Evolutionary conservation across 352 stramenopile species (phyloP).

Genomic region (Pythium vanterpoolii): DNA sequence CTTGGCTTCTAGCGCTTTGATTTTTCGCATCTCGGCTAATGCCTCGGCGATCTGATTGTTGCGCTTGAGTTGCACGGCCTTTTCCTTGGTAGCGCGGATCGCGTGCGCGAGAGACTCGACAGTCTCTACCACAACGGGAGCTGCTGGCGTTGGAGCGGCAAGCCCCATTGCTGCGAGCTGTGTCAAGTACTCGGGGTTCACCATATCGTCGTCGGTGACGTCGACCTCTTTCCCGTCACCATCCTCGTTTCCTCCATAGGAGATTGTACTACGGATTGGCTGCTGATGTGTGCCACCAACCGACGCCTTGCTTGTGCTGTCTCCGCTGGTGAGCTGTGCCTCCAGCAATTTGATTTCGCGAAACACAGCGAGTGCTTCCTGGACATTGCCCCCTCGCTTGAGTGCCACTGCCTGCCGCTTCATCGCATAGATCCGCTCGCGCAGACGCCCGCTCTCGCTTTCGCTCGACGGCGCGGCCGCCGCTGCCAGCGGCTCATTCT

Average conservation of each 20-base stretch:
- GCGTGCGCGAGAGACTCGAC: conserved; percentile 33
- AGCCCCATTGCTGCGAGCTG: conserved; percentile 54
- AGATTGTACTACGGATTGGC: background rate
- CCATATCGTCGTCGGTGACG: conserved; percentile 78
- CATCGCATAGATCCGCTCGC: conserved; percentile 34
- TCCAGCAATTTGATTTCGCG: conserved; percentile 59
- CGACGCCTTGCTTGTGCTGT: background rate
- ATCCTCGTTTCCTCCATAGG: background rate
- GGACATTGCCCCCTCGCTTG: conserved; percentile 51
- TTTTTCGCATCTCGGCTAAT: conserved; percentile 49
- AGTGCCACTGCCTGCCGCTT: conserved; percentile 54
- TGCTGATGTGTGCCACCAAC: background rate
- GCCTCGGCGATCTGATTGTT: conserved; percentile 53
- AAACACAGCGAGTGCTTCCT: conserved; percentile 53
- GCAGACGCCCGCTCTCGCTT: background rate
- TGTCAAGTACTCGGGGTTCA: conserved; percentile 61
- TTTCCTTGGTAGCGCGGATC: conserved; percentile 45
- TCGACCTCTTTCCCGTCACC: conserved; percentile 36
- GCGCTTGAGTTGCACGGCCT: conserved; percentile 53
- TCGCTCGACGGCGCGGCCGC: background rate
- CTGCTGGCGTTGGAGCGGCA: background rate
- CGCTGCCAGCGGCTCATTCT: background rate
- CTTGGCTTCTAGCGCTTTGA: conserved; percentile 53
- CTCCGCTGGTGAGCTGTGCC: conserved; percentile 16
- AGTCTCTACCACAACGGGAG: background rate